A percentile compares a stretch with the other conserved stretches of the same genome.
phyloP scores from a whole-genome alignment of 2,329 filamentous ascomycete genomes.

The Fonsecaea pugnacius region DNA sequence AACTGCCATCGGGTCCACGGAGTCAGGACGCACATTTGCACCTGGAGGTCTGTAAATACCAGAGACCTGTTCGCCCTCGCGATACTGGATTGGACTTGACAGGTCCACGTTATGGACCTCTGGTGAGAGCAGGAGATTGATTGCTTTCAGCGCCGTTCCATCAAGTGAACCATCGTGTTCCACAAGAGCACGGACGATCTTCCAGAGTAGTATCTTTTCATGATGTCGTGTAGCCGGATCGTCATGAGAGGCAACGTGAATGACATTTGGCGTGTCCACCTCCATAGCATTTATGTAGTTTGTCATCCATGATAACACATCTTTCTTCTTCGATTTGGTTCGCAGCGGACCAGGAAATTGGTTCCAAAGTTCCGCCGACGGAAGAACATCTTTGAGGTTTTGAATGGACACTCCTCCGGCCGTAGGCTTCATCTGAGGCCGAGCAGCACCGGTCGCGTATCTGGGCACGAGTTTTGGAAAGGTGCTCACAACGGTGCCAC shows the following conservation, averaged over 20 bases:
- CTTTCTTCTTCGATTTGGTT: conserved; percentile 94
- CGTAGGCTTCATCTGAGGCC: conserved; percentile 78
- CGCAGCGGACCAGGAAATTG: conserved; percentile 91
- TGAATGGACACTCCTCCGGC: conserved; percentile 81
- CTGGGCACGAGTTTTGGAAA: conserved; percentile 89
- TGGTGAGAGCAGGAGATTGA: conserved; percentile 75
- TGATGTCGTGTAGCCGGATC: conserved; percentile 68
- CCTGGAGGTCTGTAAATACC: conserved; percentile 46
- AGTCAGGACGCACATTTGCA: conserved; percentile 61
- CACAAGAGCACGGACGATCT: conserved; percentile 77
- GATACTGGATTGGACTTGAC: conserved; percentile 39
- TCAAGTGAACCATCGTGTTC: conserved; percentile 85
- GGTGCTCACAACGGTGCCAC: conserved; percentile 77
- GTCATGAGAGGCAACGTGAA: conserved; percentile 52
- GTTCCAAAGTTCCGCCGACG: conserved; percentile 71
- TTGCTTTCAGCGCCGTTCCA: conserved; percentile 71
- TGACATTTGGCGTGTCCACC: conserved; percentile 44
- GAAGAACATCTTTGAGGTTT: conserved; percentile 73
- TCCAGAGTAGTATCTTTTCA: conserved; percentile 86
- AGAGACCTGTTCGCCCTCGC: conserved; percentile 47
- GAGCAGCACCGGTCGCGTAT: conserved; percentile 73
- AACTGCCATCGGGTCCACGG: conserved; percentile 70
- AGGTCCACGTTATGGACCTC: conserved; percentile 42
- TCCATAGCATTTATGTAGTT: conserved; percentile 76
- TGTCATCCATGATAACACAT: conserved; percentile 78